Evolutionary conservation across 2,329 filamentous ascomycete genomes (phyloP), one percentile per base, ranked within the genome.

Genomic region (Exophiala dermatitidis): DNA sequence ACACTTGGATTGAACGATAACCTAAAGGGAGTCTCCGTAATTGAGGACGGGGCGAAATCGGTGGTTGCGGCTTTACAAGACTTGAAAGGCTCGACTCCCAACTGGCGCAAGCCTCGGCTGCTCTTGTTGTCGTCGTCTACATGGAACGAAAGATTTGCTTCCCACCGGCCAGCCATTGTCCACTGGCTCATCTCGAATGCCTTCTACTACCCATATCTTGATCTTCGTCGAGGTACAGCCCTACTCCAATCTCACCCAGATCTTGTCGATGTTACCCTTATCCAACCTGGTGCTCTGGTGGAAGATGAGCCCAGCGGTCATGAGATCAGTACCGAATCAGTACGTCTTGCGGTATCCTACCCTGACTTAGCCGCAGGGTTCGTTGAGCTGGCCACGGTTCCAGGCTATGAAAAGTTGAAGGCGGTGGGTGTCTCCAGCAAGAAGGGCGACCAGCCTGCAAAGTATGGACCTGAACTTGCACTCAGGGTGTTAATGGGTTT

Each of bases 121-220:
- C 6, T 56, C 7, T 4, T 52, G 12, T 42, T 52, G 37, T 52
- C 49, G 10, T 52, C 53, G 9, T 12, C 43, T 5, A 48, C 49
- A 2, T 52, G 53, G 48, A 56, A 56, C 49, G 29, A 28, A 5
- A 38, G 9, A 4, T 46, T 56, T 10, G 46, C 44, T 12, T 44
- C 49, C 3, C 31, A 38, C 2, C 36, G 53, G 3, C 53, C 53
- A n/a, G 19, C 12, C 8, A 5, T 53, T 19, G 8, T 56, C 9
- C 49, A 56, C 40, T 56, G 49, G 53, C 30, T 37, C 3, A 52
- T 56, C 46, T 48, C 45, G 19, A 56, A 34, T 4, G 53, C 53
- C 3, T 56, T 56, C 32, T 10, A 5, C 5, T 32, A 52, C n/a
- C 36, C 43, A 28, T 56, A 56, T 10, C 38, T 29, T 1, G 53